A percentile compares a stretch with the other conserved stretches of the same genome.
Evolutionary conservation across 164 flowering plant genomes (phyloP).

Genomic region (Vitis rupestris): DNA sequence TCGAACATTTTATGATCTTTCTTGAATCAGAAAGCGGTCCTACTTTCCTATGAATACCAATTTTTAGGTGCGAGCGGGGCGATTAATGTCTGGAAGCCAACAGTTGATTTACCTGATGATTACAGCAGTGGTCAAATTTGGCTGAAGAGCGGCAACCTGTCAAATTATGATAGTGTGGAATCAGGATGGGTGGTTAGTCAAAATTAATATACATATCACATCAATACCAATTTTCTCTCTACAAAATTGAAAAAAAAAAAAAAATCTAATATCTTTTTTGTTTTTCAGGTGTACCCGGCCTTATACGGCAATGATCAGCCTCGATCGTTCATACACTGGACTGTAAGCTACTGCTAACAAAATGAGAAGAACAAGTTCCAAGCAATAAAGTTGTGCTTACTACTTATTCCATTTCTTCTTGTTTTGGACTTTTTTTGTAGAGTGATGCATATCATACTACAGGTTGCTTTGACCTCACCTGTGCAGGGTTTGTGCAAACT

Average conservation of each 20-base stretch:
- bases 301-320: slow-evolving; percentile 16
- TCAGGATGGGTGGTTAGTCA: slow-evolving; percentile 27
- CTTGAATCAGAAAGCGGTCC: slow-evolving; percentile 11
- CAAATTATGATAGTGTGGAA: slow-evolving; percentile 20
- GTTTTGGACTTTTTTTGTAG: slow-evolving; percentile 4
- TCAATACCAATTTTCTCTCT: neutral
- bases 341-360: slow-evolving; percentile 16
- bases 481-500: slow-evolving; percentile 24
- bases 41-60: slow-evolving; percentile 15
- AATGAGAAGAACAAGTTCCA: neutral
- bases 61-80: slow-evolving; percentile 21
- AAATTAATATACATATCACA: too few relatives aligned
- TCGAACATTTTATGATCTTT: neutral
- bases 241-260: neutral
- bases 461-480: slow-evolving; percentile 23
- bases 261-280: neutral
- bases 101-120: slow-evolving; percentile 5
- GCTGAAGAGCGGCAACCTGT: slow-evolving; percentile 11
- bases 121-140: slow-evolving; percentile 20
- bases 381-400: too few relatives aligned
- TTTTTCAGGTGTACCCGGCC: slow-evolving; percentile 21
- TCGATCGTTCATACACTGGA: slow-evolving; percentile 20
- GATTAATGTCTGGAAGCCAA: slow-evolving; percentile 27
- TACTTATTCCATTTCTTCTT: neutral
- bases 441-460: slow-evolving; percentile 11